These are phyloP conservation scores for Skeletonema menzelii DNA, from an alignment of 108 stramenopile species.

Conservation along the genomic window DNA sequence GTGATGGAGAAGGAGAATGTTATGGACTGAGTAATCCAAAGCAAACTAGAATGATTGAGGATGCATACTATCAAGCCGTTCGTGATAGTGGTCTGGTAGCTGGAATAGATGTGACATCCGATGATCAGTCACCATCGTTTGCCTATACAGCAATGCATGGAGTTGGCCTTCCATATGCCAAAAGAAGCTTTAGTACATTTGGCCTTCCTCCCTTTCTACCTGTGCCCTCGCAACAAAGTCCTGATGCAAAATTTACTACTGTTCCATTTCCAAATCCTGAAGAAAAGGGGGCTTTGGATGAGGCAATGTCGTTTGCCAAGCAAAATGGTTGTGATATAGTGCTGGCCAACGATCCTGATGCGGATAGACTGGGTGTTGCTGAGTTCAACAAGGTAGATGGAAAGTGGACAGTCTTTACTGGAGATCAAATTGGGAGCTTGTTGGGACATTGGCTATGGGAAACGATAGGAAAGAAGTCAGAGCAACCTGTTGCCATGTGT, in stretches of 20 bases:
- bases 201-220: slow-evolving; percentile 69
- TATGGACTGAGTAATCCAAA: slow-evolving; percentile 49
- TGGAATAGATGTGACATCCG: slow-evolving; percentile 9
- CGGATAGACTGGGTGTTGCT: slow-evolving; percentile 95
- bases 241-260: slow-evolving; percentile 94
- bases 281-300: slow-evolving; percentile 93
- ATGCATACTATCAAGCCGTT: slow-evolving; percentile 70
- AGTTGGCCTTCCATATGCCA: slow-evolving; percentile 81
- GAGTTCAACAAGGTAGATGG: slow-evolving; percentile 67
- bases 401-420: slow-evolving; percentile 91
- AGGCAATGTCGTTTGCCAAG: slow-evolving; percentile 79
- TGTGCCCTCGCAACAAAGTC: slow-evolving; percentile 80
- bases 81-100: slow-evolving; percentile 62
- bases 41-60: slow-evolving; percentile 45
- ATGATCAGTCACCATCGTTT: slow-evolving; percentile 50
- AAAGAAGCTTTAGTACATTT: slow-evolving; percentile 72
- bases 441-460: slow-evolving; percentile 93
- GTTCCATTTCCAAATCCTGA: slow-evolving; percentile 97
- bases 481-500: slow-evolving; percentile 85
- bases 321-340: slow-evolving; percentile 74
- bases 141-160: slow-evolving; percentile 98
- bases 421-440: slow-evolving; percentile 95
- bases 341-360: slow-evolving; percentile 98
- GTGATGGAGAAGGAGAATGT: slow-evolving; percentile 48
- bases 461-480: slow-evolving; percentile 61